Evolutionary conservation across 2,329 filamentous ascomycete genomes (phyloP), one percentile per base, ranked within the genome.

Genomic region (Zarea fungicola): DNA sequence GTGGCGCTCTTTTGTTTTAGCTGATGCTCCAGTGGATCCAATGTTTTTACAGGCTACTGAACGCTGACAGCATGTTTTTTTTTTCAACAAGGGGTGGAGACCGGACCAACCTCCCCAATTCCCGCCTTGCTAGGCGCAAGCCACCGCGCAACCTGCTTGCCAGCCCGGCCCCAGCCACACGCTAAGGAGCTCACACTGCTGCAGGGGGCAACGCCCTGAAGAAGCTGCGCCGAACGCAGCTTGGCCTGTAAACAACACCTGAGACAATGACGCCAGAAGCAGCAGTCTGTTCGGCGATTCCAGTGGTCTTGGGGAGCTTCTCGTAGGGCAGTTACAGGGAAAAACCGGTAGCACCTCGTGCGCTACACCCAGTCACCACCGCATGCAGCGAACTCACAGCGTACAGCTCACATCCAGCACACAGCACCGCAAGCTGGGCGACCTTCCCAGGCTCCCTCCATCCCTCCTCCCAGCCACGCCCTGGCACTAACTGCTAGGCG

Each of bases 101-200:
- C n/a, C n/a, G n/a, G n/a, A n/a, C n/a, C n/a, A n/a, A n/a, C n/a
- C n/a, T n/a, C n/a, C n/a, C n/a, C n/a, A n/a, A n/a, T n/a, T n/a
- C n/a, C n/a, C n/a, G n/a, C n/a, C n/a, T n/a, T n/a, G n/a, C n/a
- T n/a, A n/a, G n/a, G n/a, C n/a, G n/a, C n/a, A n/a, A n/a, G n/a
- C n/a, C n/a, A n/a, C n/a, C n/a, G n/a, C n/a, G n/a, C n/a, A n/a
- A n/a, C n/a, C n/a, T n/a, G n/a, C n/a, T n/a, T n/a, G n/a, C n/a
- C n/a, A n/a, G n/a, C n/a, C n/a, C n/a, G n/a, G n/a, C 14, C 43
- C 43, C 43, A 46, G 43, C 43, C 43, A 46, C 43, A 39, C 19
- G 36, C 5, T 22, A 23, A 22, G 21, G n/a, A 19, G 8, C 7
- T 25, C 37, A 41, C n/a, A n/a, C n/a, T n/a, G n/a, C n/a, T n/a